Base-by-base conservation (phyloP, 1,284 basidiomycete genomes). In the Ceratobasidium sp. region DNA sequence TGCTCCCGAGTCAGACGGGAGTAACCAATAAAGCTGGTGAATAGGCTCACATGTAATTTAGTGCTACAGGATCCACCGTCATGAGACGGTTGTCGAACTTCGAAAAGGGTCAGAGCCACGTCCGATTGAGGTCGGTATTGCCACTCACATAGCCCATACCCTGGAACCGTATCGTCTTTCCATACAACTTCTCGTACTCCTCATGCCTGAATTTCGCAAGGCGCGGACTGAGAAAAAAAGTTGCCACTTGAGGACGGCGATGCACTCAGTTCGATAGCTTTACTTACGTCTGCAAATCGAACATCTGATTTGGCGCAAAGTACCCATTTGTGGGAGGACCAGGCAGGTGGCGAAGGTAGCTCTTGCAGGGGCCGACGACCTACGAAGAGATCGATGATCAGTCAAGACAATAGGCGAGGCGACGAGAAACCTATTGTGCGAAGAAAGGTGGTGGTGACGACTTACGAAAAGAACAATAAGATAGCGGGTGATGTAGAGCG, bases 41-140 rank as follows among this genome's bases (percentile, higher is more conserved):
- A 16, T 36, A 18, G n/a, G 34, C 67, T 92, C 83, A 78, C 60
- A 74, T 71, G 45, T 72, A 74, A 48, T 74, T 74, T 34, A 74
- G 72, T 23, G 74, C 57, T n/a, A 73, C 57, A 6, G 74, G 64
- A 53, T 74, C 74, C 34, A 74, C 53, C 12, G 71, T 74, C 59
- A 73, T 16, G 12, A 70, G 61, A 12, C 74, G 62, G 30, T 72
- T 36, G 58, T 74, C 71, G 60, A 73, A 74, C 71, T 74, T 26
- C 34, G 21, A 21, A 26, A 16, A 32, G 39, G 21, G 21, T 50
- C 45, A 39, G 30, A 43, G 50, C 10, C 34, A 34, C n/a, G 43
- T 32, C n/a, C n/a, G n/a, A 9, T 12, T 10, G 30, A 8, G 30
- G 28, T 2, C 10, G 52, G 21, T 14, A 21, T 21, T 28, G 28